Evolutionary conservation across 768 basidiomycete genomes (phyloP), one percentile per base, ranked within the genome.

Genomic region (Rhizopogon salebrosus): DNA sequence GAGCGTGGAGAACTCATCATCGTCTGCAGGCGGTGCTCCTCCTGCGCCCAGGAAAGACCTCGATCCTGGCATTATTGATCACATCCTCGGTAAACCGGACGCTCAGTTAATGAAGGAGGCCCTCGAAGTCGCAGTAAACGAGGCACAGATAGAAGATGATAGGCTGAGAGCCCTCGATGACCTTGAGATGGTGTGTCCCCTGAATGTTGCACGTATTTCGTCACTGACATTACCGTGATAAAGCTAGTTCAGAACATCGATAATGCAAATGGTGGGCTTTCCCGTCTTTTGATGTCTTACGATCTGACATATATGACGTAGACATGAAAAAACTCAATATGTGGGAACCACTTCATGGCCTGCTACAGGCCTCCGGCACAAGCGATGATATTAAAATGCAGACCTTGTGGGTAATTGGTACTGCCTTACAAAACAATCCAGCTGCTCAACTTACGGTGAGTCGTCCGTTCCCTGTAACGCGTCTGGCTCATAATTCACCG

Each of bases 371-470:
- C 4, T 67, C 80, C 6, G 64, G 71, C 0, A 77, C 83, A 2
- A 76, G 85, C 0, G 76, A 80, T n/a, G 73, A 72, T 24, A 76
- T 94, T 23, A 84, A 80, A 60, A 70, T 76, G 54, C 83, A 89
- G 54, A 80, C 83, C 0, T 69, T 94, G 9, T 95, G 93, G 93
- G 83, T 94, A 0, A 77, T 90, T 23, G 93, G 93, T 6, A 95
- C 93, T 0, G 91, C 93, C 0, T 62, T 94, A 5, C 92, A 94
- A 65, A 95, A 95, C 61, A 95, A 95, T 57, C 90, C 92, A 0
- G 73, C 83, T 8, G 90, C 93, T 0, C 93, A 95, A 58, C 74
- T 79, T 50, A 80, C 83, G 3, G 89, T 91, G 60, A 57, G 83
- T 76, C 20, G 45, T 22, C 29, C 51, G 16, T 26, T 40, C 48